Conservation (phyloP, 176 grass and related monocot genomes). For the Typha latifolia region DNA sequence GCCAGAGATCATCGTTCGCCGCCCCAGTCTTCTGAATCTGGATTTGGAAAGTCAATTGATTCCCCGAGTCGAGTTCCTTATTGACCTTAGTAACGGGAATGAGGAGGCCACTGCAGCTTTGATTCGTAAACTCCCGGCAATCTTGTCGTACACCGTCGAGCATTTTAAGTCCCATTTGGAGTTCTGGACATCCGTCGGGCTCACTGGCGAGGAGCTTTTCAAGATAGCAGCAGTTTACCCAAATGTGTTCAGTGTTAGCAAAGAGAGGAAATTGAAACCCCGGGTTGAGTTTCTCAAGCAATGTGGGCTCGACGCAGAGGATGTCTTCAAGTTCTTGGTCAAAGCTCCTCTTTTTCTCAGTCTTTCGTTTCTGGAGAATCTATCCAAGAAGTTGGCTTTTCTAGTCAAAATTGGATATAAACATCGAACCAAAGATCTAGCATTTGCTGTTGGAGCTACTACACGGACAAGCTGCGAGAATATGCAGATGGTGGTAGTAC, state of each 20-base stretch:
- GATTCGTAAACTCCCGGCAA: slow-evolving; percentile 18
- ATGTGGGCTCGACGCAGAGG: slow-evolving; percentile 17
- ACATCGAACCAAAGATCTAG: slow-evolving; percentile 17
- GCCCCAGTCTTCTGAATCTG: slow-evolving; percentile 15
- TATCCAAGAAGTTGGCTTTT: slow-evolving; percentile 17
- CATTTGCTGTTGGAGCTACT: background rate
- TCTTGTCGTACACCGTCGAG: slow-evolving; percentile 16
- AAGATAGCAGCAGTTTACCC: slow-evolving; percentile 19
- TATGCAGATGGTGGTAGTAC: slow-evolving; percentile 16
- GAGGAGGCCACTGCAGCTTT: background rate
- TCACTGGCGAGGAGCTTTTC: slow-evolving; percentile 12
- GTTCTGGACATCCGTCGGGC: slow-evolving; percentile 20
- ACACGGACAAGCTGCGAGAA: slow-evolving; percentile 25
- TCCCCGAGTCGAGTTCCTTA: slow-evolving; percentile 15
- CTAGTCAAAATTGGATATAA: slow-evolving; percentile 15
- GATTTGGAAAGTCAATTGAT: slow-evolving; percentile 13
- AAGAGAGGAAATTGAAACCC: slow-evolving; percentile 16
- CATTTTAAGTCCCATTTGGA: slow-evolving; percentile 16
- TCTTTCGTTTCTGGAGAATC: slow-evolving; percentile 8
- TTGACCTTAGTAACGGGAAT: slow-evolving; percentile 2
- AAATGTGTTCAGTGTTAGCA: slow-evolving; percentile 22
- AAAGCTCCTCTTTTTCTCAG: slow-evolving; percentile 15
- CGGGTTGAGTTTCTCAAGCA: slow-evolving; percentile 14
- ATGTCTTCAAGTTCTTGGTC: slow-evolving; percentile 18
- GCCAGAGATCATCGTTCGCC: slow-evolving; percentile 6